Percentiles rank a stretch among this genome's conserved stretches.
Conservation (phyloP, 352 stramenopile species). For the Phytophthora brassicae region DNA sequence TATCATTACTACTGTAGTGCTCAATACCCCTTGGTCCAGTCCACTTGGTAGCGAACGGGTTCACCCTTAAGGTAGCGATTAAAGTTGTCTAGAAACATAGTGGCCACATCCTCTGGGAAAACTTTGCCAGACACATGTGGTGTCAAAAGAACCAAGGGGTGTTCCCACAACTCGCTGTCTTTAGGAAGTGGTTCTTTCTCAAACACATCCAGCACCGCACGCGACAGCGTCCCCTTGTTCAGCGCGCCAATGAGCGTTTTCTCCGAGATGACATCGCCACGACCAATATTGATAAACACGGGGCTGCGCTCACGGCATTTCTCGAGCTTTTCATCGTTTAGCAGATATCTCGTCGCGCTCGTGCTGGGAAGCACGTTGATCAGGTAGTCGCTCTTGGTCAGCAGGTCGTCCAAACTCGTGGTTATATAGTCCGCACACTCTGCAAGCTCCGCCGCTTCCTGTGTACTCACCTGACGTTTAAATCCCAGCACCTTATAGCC, state of each 20-base stretch:
- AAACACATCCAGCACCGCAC: constrained; percentile 68
- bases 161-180: constrained; percentile 63
- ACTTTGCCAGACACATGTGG: constrained; percentile 83
- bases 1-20: too few species aligned
- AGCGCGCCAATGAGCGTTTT: constrained; percentile 58
- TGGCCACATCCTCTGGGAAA: constrained; percentile 71
- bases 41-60: constrained; percentile 45
- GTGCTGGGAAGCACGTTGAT: constrained; percentile 87
- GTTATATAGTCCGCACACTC: constrained; percentile 40
- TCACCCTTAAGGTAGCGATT: constrained; percentile 44
- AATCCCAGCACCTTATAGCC: constrained; percentile 61
- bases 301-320: constrained; percentile 49
- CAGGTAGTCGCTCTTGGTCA: constrained; percentile 70
- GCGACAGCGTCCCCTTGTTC: constrained; percentile 56
- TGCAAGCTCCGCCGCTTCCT: constrained; percentile 16
- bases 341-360: constrained; percentile 54
- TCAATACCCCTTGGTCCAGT: constrained; percentile 64
- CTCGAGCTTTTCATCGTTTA: constrained; percentile 52
- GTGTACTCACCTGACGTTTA: constrained; percentile 41
- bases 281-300: constrained; percentile 87
- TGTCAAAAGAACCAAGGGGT: constrained; percentile 67
- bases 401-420: constrained; percentile 48
- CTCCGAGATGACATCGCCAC: constrained; percentile 81
- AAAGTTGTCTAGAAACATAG: constrained; percentile 70
- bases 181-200: constrained; percentile 55